These are phyloP conservation scores for Paratinospora sagittata DNA, from an alignment of 164 flowering plant species.

Conservation along the genomic window DNA sequence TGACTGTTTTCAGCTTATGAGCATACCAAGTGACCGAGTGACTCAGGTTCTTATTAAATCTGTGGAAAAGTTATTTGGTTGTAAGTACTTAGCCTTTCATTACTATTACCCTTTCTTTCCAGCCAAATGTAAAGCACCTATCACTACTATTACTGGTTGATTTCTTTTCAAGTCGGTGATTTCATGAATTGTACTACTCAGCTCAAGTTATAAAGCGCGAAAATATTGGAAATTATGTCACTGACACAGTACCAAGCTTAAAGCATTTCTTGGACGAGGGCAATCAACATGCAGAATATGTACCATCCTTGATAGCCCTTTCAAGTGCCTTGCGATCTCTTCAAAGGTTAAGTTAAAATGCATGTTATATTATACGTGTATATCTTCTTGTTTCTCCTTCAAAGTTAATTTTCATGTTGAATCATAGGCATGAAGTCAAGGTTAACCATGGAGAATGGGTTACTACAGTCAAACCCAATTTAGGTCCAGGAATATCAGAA, in stretches of 20 bases:
- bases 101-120: background rate
- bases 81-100: constrained; percentile 33
- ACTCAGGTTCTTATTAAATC: constrained; percentile 38
- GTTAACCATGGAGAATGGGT: constrained; percentile 89
- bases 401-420: constrained; percentile 13
- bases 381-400: background rate
- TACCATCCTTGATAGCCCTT: constrained; percentile 73
- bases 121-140: background rate
- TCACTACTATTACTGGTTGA: background rate
- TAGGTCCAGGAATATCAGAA: constrained; percentile 76
- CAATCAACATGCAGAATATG: constrained; percentile 28
- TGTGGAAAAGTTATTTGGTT: constrained; percentile 62
- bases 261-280: constrained; percentile 40
- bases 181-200: constrained; percentile 20
- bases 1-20: constrained; percentile 74
- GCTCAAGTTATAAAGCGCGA: constrained; percentile 43
- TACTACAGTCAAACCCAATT: constrained; percentile 48
- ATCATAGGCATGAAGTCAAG: constrained; percentile 78
- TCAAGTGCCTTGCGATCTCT: constrained; percentile 65
- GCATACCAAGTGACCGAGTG: constrained; percentile 43
- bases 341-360: constrained; percentile 38
- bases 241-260: constrained; percentile 64
- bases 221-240: constrained; percentile 57
- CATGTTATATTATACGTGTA: background rate
- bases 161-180: background rate